Evolutionary conservation across 2,329 filamentous ascomycete genomes (phyloP).

Genomic region (Microsporum ferrugineum): DNA sequence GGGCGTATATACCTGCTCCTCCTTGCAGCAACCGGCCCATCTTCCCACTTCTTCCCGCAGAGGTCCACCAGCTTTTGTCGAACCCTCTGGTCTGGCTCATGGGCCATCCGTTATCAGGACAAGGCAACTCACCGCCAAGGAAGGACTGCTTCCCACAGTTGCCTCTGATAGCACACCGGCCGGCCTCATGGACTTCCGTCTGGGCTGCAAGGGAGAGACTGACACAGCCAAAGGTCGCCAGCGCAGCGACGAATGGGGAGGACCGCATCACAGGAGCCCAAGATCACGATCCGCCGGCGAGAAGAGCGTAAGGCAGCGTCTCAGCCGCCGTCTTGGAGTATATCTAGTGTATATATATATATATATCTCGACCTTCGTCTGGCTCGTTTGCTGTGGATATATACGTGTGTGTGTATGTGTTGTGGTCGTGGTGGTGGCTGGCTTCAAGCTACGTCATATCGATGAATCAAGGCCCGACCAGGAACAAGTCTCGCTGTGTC

Average conservation of each 20-base stretch:
- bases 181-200: slow-evolving; percentile 61
- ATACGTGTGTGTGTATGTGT: background rate
- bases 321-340: background rate
- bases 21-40: slow-evolving; percentile 75
- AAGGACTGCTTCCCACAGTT: slow-evolving; percentile 85
- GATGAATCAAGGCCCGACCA: too few species aligned
- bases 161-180: slow-evolving; percentile 79
- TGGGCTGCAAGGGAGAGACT: slow-evolving; percentile 5
- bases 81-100: slow-evolving; percentile 58
- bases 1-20: slow-evolving; percentile 50
- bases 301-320: background rate
- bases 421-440: too few species aligned
- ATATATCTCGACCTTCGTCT: background rate
- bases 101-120: slow-evolving; percentile 79
- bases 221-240: slow-evolving; percentile 5
- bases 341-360: background rate
- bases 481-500: too few species aligned
- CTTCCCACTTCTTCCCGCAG: slow-evolving; percentile 77
- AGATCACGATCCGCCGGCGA: background rate
- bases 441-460: too few species aligned
- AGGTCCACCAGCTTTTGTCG: slow-evolving; percentile 70
- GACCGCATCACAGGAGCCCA: background rate
- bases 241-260: background rate
- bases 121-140: slow-evolving; percentile 82
- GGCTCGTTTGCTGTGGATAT: background rate